phyloP scores from a whole-genome alignment of 179 eudicot species.

The Camellia oleifera region DNA sequence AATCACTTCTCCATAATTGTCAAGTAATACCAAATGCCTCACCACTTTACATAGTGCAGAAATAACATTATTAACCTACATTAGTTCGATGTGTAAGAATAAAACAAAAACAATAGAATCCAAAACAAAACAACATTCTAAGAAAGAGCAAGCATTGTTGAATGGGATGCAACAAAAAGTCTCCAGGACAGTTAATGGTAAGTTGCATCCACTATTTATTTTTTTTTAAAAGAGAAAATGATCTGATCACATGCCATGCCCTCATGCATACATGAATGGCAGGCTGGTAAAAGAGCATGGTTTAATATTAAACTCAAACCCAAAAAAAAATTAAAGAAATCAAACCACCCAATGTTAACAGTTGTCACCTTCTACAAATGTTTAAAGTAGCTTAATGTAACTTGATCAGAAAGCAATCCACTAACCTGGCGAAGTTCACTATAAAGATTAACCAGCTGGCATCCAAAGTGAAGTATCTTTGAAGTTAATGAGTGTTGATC shows the following conservation, averaged over 20 bases:
- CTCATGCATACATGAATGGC: background rate
- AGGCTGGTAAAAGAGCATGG: background rate
- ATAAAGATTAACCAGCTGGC: slow-evolving; percentile 68
- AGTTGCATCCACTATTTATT: background rate
- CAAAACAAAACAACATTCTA: background rate
- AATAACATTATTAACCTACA: slow-evolving; percentile 69
- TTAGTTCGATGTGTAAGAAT: slow-evolving; percentile 22
- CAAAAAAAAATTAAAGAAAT: background rate
- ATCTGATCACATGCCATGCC: background rate
- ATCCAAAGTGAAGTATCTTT: slow-evolving; percentile 62
- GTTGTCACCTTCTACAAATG: background rate
- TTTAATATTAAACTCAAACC: background rate
- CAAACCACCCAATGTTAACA: background rate
- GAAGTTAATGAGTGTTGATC: slow-evolving; percentile 35
- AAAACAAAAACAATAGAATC: background rate
- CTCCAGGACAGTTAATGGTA: background rate
- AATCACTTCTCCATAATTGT: slow-evolving; percentile 26
- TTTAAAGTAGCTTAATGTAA: slow-evolving; percentile 4
- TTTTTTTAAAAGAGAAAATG: background rate
- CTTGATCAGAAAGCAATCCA: slow-evolving; percentile 13
- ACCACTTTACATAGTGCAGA: slow-evolving; percentile 70
- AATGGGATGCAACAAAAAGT: background rate
- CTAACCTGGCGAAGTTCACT: slow-evolving; percentile 98
- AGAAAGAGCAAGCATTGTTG: background rate
- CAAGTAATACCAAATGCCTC: slow-evolving; percentile 41